Evolutionary conservation across 1,284 basidiomycete species (phyloP).

Genomic region (Leccinum insolens): DNA sequence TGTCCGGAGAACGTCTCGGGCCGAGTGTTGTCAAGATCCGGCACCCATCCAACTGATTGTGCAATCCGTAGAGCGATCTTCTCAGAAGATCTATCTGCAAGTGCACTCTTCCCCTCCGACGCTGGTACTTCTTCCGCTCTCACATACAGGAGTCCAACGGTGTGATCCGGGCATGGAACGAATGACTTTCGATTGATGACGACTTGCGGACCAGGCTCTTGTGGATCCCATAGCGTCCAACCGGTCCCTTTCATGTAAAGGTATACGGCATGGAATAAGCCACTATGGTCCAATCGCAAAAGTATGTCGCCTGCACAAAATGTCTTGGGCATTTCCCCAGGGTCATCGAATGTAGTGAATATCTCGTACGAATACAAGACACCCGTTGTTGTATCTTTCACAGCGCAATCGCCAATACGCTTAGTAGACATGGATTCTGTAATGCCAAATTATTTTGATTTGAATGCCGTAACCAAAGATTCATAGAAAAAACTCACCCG

Average conservation of each 20-base stretch:
- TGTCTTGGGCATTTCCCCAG: not conserved
- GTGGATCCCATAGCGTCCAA: not conserved
- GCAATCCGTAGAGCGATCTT: not conserved
- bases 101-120: not conserved
- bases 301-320: not conserved
- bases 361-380: not conserved
- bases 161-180: not conserved
- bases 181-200: not conserved
- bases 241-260: not conserved
- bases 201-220: not conserved
- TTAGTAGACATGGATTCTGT: not conserved
- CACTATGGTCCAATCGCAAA: not conserved
- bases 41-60: not conserved
- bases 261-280: not conserved
- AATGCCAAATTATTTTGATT: too few relatives aligned
- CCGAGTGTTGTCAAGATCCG: not conserved
- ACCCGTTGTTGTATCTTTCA: not conserved
- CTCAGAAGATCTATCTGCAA: not conserved
- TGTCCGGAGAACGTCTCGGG: not conserved
- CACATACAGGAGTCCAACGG: too few relatives aligned
- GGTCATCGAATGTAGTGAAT: not conserved
- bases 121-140: not conserved
- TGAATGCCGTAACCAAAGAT: too few relatives aligned
- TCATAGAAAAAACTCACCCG: too few relatives aligned
- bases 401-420: not conserved